Evolutionary conservation across 2,329 filamentous ascomycete species (phyloP).

Genomic region (Fusarium udum): DNA sequence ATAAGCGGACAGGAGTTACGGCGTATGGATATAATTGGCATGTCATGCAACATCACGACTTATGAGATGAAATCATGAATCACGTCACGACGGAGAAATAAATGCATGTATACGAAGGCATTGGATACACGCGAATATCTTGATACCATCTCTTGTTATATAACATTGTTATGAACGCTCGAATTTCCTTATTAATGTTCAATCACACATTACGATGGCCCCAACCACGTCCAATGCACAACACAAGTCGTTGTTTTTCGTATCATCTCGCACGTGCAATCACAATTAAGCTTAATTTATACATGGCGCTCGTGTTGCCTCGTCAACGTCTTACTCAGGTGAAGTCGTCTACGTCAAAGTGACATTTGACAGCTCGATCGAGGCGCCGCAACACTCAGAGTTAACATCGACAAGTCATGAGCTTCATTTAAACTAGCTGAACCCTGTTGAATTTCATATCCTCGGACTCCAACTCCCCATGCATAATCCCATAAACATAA

Average conservation of each 20-base stretch:
- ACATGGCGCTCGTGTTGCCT: neutral
- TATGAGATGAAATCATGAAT: slow-evolving; percentile 13
- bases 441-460: neutral
- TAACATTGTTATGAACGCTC: neutral
- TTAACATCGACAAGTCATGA: fast-evolving
- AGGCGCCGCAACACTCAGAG: neutral
- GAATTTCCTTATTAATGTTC: neutral
- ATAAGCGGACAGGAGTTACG: neutral
- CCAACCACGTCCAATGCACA: neutral
- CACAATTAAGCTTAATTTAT: neutral
- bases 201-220: neutral
- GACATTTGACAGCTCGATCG: neutral
- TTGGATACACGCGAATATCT: neutral
- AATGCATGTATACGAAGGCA: neutral
- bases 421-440: neutral
- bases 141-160: neutral
- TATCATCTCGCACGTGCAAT: neutral
- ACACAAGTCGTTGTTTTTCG: neutral
- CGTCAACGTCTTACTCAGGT: neutral
- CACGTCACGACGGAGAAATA: neutral
- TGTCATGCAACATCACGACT: slow-evolving; percentile 8
- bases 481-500: neutral
- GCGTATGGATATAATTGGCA: neutral
- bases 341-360: neutral
- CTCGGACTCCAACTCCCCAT: neutral